These are phyloP conservation scores for Ceratocystis ficicola DNA, from an alignment of 2,329 filamentous ascomycete species.

Conservation along the genomic window DNA sequence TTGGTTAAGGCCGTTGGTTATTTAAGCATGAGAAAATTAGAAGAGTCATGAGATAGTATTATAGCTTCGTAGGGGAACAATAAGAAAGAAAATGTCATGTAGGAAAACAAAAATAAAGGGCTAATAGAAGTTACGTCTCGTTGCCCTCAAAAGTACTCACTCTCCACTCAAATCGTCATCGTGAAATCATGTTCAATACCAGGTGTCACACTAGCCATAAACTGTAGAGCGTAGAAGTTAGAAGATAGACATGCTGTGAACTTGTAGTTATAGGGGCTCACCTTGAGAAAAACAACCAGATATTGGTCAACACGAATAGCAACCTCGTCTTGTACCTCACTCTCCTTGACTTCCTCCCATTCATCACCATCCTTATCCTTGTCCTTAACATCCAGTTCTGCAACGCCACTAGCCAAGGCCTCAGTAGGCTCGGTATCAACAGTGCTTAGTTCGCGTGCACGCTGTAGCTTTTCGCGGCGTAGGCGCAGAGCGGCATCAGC, in stretches of 20 bases:
- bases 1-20: no score
- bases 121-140: not conserved
- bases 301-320: constrained; percentile 84
- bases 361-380: constrained; percentile 38
- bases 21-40: not conserved
- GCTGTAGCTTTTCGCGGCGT: constrained; percentile 56
- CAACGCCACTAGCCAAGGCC: constrained; percentile 67
- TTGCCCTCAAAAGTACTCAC: not conserved
- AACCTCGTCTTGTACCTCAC: constrained; percentile 57
- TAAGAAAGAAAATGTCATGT: not conserved
- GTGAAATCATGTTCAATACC: constrained; percentile 98
- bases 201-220: constrained; percentile 81
- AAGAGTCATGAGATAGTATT: not conserved
- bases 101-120: not conserved
- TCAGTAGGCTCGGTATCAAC: constrained; percentile 40
- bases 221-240: constrained; percentile 32
- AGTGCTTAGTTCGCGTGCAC: constrained; percentile 39
- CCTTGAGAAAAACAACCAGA: constrained; percentile 76
- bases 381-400: constrained; percentile 47
- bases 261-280: constrained; percentile 27
- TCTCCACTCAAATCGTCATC: constrained; percentile 63
- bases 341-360: constrained; percentile 53
- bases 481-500: constrained; percentile 88
- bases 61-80: not conserved
- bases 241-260: constrained; percentile 26